Base-by-base conservation (phyloP, 108 stramenopile genomes). In the Parietichytrium sp. region DNA sequence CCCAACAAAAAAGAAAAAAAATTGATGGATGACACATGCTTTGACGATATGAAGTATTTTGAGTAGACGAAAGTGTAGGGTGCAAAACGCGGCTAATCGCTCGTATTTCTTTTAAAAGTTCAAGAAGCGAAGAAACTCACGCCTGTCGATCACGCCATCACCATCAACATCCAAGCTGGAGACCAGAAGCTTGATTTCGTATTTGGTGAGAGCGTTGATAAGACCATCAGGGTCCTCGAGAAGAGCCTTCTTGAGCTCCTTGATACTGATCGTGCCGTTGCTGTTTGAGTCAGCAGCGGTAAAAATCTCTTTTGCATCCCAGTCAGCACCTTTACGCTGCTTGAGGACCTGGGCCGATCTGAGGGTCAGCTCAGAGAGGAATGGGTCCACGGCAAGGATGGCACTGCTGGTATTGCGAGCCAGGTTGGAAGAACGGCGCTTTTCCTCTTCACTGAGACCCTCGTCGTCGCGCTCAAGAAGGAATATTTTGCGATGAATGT, bases 401-500 rank as follows among this genome's bases (percentile, higher is more conserved):
- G 61, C 45, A n/a, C n/a, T n/a, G n/a, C n/a, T n/a, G n/a, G n/a
- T n/a, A n/a, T n/a, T n/a, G 42, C 42, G 61, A 47, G 61, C 61
- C 29, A 45, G 38, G 20, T 33, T 3, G 42, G 10, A 47, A 6
- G 10, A 12, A 1, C 61, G 61, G 47, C 20, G 30, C 29, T 27
- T 30, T 26, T 84, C 82, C 18, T 33, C 80, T 80, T 79, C 83
- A 4, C 52, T 13, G 0, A 52, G 54, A 47, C 30, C 51, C 29
- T 85, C 84, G 15, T 83, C 82, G 51, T 86, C 84, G 25, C 80
- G 78, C 30, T 85, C 85, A 16, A 52, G 82, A 45, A 23, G 54
- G 79, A 85, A 83, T 51, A 88, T 83, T 79, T 88, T 88, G 30
- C 51, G 82, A 3, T 42, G 48, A 47, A 88, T 48, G 81, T 88